phyloP scores from a whole-genome alignment of 768 basidiomycete species.

The Termitomyces sp. region DNA sequence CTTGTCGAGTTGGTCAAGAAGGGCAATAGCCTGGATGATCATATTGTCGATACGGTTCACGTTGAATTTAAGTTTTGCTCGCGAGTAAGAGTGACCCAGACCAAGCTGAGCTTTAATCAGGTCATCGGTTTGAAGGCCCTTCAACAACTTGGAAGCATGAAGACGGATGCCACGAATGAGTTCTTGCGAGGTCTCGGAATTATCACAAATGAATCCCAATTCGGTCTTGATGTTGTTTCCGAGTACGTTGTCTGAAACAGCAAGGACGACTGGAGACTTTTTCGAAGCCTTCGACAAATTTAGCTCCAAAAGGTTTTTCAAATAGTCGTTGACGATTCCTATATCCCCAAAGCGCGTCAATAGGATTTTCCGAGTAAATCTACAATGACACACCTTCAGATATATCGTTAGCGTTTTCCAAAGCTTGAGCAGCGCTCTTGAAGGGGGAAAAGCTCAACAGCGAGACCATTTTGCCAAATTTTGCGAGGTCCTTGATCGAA shows the following conservation, averaged over 20 bases:
- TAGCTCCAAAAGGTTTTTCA: constrained; percentile 80
- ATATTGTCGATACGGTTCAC: constrained; percentile 97
- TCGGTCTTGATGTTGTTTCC: constrained; percentile 73
- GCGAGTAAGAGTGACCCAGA: constrained; percentile 94
- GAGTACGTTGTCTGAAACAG: constrained; percentile 70
- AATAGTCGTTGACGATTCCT: constrained; percentile 84
- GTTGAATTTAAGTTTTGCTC: constrained; percentile 97
- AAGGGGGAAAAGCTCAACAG: constrained; percentile 91
- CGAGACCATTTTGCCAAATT: constrained; percentile 90
- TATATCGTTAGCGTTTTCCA: constrained; percentile 94
- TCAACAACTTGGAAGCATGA: constrained; percentile 86
- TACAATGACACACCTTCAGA: constrained; percentile 76
- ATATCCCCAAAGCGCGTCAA: constrained; percentile 4
- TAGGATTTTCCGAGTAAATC: not conserved
- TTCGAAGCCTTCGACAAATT: constrained; percentile 77
- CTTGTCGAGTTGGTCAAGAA: constrained; percentile 98
- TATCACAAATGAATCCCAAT: constrained; percentile 71
- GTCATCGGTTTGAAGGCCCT: constrained; percentile 83
- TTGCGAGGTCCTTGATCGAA: constrained; percentile 79
- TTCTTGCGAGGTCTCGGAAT: constrained; percentile 75
- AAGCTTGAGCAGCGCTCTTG: constrained; percentile 86
- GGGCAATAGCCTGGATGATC: constrained; percentile 99
- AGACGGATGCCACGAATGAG: constrained; percentile 89
- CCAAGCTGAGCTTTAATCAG: constrained; percentile 92
- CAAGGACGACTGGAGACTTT: constrained; percentile 64